Conservation (phyloP, 2,329 filamentous ascomycete species). For the Penicillium sp. region DNA sequence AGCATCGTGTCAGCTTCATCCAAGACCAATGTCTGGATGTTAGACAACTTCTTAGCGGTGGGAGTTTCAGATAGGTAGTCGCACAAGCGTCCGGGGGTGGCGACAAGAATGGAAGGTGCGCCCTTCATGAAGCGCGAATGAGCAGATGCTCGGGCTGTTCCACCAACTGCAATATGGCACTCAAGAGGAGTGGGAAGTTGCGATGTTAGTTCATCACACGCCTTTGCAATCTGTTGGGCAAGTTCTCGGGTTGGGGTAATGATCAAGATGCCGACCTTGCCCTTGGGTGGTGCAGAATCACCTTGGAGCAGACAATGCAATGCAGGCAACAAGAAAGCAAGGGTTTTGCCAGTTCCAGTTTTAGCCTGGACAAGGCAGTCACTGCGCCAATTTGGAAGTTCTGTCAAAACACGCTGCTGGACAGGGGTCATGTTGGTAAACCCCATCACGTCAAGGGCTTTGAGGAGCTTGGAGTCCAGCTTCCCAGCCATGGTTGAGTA, state of each 20-base stretch:
- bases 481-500: slow-evolving; percentile 35
- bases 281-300: slow-evolving; percentile 24
- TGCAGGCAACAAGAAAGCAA: slow-evolving; percentile 49
- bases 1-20: slow-evolving; percentile 42
- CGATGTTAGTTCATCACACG: slow-evolving; percentile 44
- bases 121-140: slow-evolving; percentile 30
- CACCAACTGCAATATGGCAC: slow-evolving; percentile 47
- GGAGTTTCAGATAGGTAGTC: slow-evolving; percentile 45
- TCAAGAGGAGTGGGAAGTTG: slow-evolving; percentile 39
- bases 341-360: slow-evolving; percentile 52
- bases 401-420: slow-evolving; percentile 52
- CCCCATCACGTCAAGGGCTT: slow-evolving; percentile 33
- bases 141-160: slow-evolving; percentile 30
- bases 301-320: slow-evolving; percentile 46
- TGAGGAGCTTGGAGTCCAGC: slow-evolving; percentile 32
- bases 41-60: slow-evolving; percentile 44
- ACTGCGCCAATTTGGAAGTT: slow-evolving; percentile 48
- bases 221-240: slow-evolving; percentile 50
- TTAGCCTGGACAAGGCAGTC: slow-evolving; percentile 56
- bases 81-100: slow-evolving; percentile 49
- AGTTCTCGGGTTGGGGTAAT: slow-evolving; percentile 51
- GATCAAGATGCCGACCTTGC: slow-evolving; percentile 46
- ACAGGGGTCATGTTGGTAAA: slow-evolving; percentile 52
- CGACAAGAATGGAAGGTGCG: slow-evolving; percentile 42
- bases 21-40: slow-evolving; percentile 50